Evolutionary conservation across 805 yeast species (phyloP), one percentile per base, ranked within the genome.

Genomic region (Candida pseudofarinosa): DNA sequence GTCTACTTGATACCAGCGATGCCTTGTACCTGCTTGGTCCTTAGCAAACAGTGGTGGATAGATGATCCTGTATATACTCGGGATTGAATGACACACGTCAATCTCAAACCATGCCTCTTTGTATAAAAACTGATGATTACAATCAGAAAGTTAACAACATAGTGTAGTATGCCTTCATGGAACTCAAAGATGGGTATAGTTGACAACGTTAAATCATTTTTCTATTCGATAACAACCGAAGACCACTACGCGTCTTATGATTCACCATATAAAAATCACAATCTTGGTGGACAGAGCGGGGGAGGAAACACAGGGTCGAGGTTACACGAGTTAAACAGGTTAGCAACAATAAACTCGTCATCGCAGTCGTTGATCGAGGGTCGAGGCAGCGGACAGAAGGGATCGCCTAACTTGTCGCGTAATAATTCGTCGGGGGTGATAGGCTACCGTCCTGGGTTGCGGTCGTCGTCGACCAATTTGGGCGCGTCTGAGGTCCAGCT

Each of bases 211-310:
- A 67, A 68, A 48, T 55, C 69, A 4, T 67, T 68, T 45, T 54
- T 63, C 34, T 72, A 78, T 52, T 74, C 80, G 19, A 69, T 78
- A 33, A 77, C 82, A 5, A 78, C 83, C 3, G 74, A 72, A 5
- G 83, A 78, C 49, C 83, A 78, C 53, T 78, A 78, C 54, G 83
- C 83, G 17, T 71, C 76, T 33, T 78, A 73, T 46, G 79, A 71
- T 10, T 65, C 66, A 14, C 63, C 67, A 3, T 60, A 59, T 41
- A 57, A 52, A 39, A 54, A 56, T 40, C 51, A 62, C 7, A 52
- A 52, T 17, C 55, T 46, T 15, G 48, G 41, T 19, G 40, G 42
- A 19, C 39, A 46, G 30, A 35, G 32, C 19, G 53, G 52, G 19
- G 52, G 52, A 42, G 51, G 56, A 50, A 51, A 50, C 15, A 55